Percentiles rank a stretch among this genome's conserved stretches.
phyloP scores from a whole-genome alignment of 2,329 filamentous ascomycete species.

The Talaromyces piceae region DNA sequence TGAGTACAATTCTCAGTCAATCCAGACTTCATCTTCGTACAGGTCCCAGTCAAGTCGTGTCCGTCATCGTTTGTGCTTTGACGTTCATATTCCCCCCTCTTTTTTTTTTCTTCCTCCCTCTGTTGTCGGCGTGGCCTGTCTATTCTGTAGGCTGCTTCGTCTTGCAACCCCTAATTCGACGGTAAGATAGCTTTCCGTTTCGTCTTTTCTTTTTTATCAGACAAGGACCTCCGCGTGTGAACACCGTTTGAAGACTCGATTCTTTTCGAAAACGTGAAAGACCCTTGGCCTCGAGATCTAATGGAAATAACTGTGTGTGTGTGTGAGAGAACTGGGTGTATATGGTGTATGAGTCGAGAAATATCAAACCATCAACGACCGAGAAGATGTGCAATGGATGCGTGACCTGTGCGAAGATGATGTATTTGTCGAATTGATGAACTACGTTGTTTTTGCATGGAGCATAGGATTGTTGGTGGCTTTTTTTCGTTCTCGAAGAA shows the following conservation, averaged over 20 bases:
- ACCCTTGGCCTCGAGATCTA: neutral
- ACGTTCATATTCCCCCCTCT: constrained; percentile 17
- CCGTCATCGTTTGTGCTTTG: constrained; percentile 29
- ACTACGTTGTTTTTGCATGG: neutral
- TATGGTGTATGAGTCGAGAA: neutral
- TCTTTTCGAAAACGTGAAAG: neutral
- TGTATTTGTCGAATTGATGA: neutral
- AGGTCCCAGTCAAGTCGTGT: constrained; percentile 33
- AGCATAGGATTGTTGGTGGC: neutral
- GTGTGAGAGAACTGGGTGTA: neutral
- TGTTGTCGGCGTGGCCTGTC: constrained; percentile 28
- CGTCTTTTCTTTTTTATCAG: constrained; percentile 14
- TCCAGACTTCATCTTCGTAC: constrained; percentile 14
- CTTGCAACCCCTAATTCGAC: constrained; percentile 27
- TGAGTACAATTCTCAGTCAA: neutral
- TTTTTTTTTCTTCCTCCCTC: constrained; percentile 13
- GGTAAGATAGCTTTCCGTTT: constrained; percentile 15
- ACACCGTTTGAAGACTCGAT: constrained; percentile 2
- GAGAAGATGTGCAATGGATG: neutral
- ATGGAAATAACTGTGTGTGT: neutral
- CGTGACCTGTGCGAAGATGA: neutral
- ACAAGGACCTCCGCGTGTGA: neutral
- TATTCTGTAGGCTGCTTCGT: constrained; percentile 23
- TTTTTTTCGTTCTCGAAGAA: neutral
- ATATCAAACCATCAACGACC: neutral